Evolutionary conservation across 257 asterid genomes (phyloP), one percentile per base, ranked within the genome.

Genomic region (Solanum habrochaites): DNA sequence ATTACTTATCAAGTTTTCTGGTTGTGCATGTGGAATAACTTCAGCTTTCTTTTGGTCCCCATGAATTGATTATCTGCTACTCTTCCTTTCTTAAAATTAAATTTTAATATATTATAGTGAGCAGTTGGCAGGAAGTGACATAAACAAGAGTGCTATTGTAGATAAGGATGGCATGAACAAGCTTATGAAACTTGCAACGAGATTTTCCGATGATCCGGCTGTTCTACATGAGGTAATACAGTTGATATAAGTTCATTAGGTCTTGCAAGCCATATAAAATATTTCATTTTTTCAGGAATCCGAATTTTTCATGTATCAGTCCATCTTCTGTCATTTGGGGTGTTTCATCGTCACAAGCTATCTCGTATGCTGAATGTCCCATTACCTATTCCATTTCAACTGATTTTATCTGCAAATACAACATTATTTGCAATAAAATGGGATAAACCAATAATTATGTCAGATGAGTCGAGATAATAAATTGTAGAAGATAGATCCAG

Each of bases 41-140:
- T 78, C 84, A 78, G 25, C 84, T 27, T 78, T 27, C 84, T 27
- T 45, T 45, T 78, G 66, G 66, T 27, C 84, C 66, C 39, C 11
- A 5, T 78, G 66, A 78, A 45, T 47, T 78, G 66, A 45, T 45
- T 45, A 8, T 78, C 25, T 45, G 66, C 62, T 78, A 78, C 47
- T 78, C 29, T 29, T 78, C 66, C 66, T 18, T 15, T 12, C 35
- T 25, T 12, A 25, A 43, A 77, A 78, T 78, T 45, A 45, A 45
- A 47, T 45, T 45, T 78, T 78, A 27, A 78, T 45, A 45, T 25
- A 78, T 78, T 78, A 45, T 78, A 45, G 84, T 90, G 20, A 87
- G 89, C 88, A 97, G 99, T 93, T 97, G 92, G 99, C 99, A 92
- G 99, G 98, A 90, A 97, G 99, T 89, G 99, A 97, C 91, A 87